phyloP scores from a whole-genome alignment of 2,329 filamentous ascomycete species.

The Diaporthe sp. region DNA sequence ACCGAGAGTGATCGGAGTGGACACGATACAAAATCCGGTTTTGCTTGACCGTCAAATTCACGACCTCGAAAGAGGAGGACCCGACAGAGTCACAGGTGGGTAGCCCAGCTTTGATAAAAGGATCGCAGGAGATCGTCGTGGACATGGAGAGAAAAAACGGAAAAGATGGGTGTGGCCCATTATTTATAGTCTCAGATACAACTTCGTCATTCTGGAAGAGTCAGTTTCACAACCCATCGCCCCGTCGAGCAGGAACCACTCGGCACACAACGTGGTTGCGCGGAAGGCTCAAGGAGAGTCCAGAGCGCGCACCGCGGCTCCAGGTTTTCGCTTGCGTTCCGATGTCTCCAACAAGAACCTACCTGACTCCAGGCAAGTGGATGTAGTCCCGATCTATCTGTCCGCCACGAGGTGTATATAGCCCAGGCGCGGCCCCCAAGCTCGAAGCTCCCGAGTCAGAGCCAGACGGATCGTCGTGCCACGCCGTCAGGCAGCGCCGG shows the following conservation, averaged over 20 bases:
- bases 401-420: neutral
- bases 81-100: neutral
- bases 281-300: neutral
- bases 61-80: neutral
- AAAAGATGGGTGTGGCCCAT: neutral
- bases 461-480: neutral
- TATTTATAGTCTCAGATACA: slow-evolving; percentile 1
- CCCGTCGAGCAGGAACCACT: neutral
- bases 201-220: neutral
- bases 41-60: neutral
- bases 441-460: neutral
- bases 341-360: neutral
- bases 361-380: neutral
- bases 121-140: neutral
- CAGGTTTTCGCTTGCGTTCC: neutral
- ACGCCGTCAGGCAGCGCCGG: neutral
- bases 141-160: neutral
- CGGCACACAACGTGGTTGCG: neutral
- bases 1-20: neutral
- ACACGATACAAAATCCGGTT: neutral
- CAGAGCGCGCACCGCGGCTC: slow-evolving; percentile 10
- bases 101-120: neutral
- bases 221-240: neutral
- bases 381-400: neutral
- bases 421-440: neutral